Percentiles rank a stretch among this genome's conserved stretches.
These are phyloP conservation scores for Endocladia muricata DNA, from an alignment of 31 red algal species.

Conservation along the genomic window DNA sequence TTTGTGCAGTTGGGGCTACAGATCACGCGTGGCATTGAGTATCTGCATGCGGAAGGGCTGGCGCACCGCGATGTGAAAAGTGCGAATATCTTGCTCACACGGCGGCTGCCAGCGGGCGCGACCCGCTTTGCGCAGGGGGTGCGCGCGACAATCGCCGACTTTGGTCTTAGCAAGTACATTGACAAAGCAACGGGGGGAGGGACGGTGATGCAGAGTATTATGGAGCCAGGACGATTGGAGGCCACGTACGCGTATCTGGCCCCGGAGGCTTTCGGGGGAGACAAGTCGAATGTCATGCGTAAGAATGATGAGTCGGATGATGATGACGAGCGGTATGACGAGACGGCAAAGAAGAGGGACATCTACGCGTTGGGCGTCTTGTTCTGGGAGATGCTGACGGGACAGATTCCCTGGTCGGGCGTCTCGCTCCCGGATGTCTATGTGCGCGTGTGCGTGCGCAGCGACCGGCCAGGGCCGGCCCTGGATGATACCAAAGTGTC, in stretches of 20 bases:
- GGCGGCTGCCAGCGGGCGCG: constrained; percentile 3
- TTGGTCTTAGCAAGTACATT: constrained; percentile 63
- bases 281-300: constrained; percentile 66
- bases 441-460: constrained; percentile 66
- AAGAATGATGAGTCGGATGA: constrained; percentile 46
- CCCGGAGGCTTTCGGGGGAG: constrained; percentile 72
- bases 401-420: constrained; percentile 57
- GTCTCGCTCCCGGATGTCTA: constrained; percentile 67
- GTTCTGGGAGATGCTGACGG: constrained; percentile 74
- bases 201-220: constrained; percentile 66
- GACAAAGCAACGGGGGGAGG: constrained; percentile 74
- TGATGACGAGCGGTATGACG: constrained; percentile 52
- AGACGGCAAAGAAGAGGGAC: constrained; percentile 72
- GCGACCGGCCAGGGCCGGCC: constrained; percentile 55
- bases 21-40: constrained; percentile 60
- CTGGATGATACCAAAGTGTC: constrained; percentile 57
- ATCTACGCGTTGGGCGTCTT: constrained; percentile 73
- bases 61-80: constrained; percentile 77
- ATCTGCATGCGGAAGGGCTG: constrained; percentile 70
- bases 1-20: constrained; percentile 59
- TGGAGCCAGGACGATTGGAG: constrained; percentile 65
- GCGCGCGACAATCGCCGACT: constrained; percentile 69
- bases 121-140: constrained; percentile 21
- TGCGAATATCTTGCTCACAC: constrained; percentile 65
- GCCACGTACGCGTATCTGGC: constrained; percentile 71